A percentile compares a stretch with the other conserved stretches of the same genome.
phyloP scores from a whole-genome alignment of 306 rosid genomes.

The Vigna trinervia region DNA sequence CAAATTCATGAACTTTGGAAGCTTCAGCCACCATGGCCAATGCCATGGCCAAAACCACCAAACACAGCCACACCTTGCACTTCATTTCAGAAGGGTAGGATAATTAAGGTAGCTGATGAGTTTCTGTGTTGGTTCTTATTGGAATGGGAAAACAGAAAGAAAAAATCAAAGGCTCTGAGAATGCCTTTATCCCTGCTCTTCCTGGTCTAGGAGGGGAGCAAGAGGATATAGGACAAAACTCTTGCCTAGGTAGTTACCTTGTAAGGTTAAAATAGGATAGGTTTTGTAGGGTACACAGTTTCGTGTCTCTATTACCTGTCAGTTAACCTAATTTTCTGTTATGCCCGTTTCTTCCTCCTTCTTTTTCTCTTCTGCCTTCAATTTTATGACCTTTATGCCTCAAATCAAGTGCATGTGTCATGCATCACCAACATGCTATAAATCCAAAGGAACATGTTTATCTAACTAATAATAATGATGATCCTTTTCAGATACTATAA shows the following conservation, averaged over 20 bases:
- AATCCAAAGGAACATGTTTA: not conserved
- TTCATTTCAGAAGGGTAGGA: conserved; percentile 43
- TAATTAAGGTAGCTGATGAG: not conserved
- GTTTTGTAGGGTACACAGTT: not conserved
- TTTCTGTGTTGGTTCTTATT: not conserved
- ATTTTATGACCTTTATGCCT: not conserved
- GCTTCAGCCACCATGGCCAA: conserved; percentile 49
- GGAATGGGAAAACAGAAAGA: not conserved
- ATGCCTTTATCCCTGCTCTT: conserved; percentile 42
- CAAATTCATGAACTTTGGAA: conserved; percentile 17
- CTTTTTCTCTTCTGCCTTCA: not conserved
- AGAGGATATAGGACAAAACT: not conserved
- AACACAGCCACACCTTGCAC: conserved; percentile 37
- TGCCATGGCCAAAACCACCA: conserved; percentile 44
- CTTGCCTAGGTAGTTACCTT: conserved; percentile 16
- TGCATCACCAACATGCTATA: not conserved
- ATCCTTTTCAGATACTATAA: not conserved
- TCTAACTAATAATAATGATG: not conserved
- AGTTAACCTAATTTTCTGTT: conserved; percentile 28
- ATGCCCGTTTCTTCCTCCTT: conserved; percentile 35
- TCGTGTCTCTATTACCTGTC: conserved; percentile 19
- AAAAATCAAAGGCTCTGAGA: not conserved
- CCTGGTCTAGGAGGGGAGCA: conserved; percentile 35
- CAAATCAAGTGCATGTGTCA: not conserved
- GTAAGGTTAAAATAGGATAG: conserved; percentile 30